Base-by-base conservation (phyloP, 1,139 yeast genomes). In the Blastobotrys serpentis region DNA sequence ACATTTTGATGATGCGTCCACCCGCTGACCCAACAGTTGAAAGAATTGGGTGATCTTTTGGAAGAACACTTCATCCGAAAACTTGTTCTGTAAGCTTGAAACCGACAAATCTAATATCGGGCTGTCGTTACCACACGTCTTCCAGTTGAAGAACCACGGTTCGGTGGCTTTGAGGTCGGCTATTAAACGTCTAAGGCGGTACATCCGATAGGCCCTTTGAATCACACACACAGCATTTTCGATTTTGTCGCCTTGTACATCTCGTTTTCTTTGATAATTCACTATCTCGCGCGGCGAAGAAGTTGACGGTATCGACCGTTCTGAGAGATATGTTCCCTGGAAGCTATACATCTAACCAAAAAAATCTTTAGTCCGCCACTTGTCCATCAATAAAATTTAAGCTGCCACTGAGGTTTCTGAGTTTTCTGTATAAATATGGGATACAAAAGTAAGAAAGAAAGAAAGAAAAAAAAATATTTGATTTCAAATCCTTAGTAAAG, bases 121-220 rank as follows among this genome's bases (percentile, higher is more conserved):
- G n/a, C 39, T 16, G 14, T 29, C 41, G 39, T 36, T 37, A 5
- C 37, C n/a, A 22, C n/a, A 41, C 44, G 48, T 17, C 22, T 32
- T 30, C 59, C 59, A 56, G 30, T 42, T 25, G 29, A 57, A 57
- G 25, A 57, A 43, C 61, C 61, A 57, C 14, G 56, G 50, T 42
- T 57, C 56, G 10, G 42, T 36, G 22, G 32, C 22, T 30, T 42
- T 40, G 14, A 57, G 43, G 11, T 41, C 46, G 8, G 25, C 21
- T 7, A 57, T 54, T 25, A 48, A 30, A 13, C 26, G 38, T 16
- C 48, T 36, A 21, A 57, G 54, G 16, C 54, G 49, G 43, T 57
- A 48, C 37, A 36, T 34, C 17, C 52, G 51, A 26, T 47, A 56
- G 25, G 54, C 51, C 14, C 58, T 41, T 46, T 55, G 56, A 19